Conservation (phyloP, 306 rosid genomes). For the Albizia julibrissin region DNA sequence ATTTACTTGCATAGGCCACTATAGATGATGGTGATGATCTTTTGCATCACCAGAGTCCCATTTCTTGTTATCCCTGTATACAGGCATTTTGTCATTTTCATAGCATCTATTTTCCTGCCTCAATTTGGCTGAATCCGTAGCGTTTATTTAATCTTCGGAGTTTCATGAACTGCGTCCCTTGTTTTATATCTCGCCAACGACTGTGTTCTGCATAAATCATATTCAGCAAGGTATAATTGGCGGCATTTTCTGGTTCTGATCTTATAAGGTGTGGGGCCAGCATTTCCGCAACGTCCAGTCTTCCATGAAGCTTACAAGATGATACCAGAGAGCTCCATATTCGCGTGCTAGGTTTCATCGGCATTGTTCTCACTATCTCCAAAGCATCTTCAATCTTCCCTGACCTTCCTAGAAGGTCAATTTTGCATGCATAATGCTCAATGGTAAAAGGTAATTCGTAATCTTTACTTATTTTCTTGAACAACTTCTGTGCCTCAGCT, state of each 20-base stretch:
- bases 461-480: slow-evolving; percentile 39
- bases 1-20: neutral
- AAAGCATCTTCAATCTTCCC: slow-evolving; percentile 68
- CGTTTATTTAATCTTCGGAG: slow-evolving; percentile 48
- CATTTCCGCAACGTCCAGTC: slow-evolving; percentile 54
- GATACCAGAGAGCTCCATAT: slow-evolving; percentile 72
- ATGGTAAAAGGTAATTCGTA: slow-evolving; percentile 33
- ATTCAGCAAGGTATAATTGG: slow-evolving; percentile 55
- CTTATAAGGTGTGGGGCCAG: slow-evolving; percentile 50
- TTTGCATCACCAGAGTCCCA: neutral
- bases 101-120: slow-evolving; percentile 29
- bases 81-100: slow-evolving; percentile 1
- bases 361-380: slow-evolving; percentile 52
- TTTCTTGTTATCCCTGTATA: neutral
- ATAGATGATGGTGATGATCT: neutral
- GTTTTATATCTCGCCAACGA: slow-evolving; percentile 59
- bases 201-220: slow-evolving; percentile 60
- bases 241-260: slow-evolving; percentile 61
- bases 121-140: slow-evolving; percentile 59
- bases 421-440: slow-evolving; percentile 66
- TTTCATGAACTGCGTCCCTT: slow-evolving; percentile 48
- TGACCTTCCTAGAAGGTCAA: slow-evolving; percentile 68
- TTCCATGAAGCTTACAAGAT: slow-evolving; percentile 61
- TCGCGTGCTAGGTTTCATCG: slow-evolving; percentile 58
- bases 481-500: slow-evolving; percentile 52